These are phyloP conservation scores for Pichiaceae sp. DNA, from an alignment of 1,139 yeast species.

Conservation along the genomic window DNA sequence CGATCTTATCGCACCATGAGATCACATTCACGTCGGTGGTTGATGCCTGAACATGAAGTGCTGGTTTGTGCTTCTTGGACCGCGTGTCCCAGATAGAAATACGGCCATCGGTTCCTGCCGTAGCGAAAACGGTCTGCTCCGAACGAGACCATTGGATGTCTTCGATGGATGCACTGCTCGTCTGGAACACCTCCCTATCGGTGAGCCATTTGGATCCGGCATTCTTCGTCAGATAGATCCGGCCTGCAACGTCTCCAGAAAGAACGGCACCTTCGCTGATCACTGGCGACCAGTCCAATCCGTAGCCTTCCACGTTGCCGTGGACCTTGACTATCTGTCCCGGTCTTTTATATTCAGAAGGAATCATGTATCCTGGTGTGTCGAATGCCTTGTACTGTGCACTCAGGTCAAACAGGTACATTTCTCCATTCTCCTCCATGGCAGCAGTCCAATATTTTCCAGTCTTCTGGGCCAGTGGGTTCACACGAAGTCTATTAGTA, in stretches of 20 bases:
- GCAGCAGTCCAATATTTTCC: conserved; percentile 85
- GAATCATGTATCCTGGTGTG: conserved; percentile 76
- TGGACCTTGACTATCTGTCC: conserved; percentile 77
- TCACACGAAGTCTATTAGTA: conserved; percentile 81
- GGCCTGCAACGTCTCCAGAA: conserved; percentile 85
- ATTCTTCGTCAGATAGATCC: conserved; percentile 70
- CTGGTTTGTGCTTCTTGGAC: conserved; percentile 86
- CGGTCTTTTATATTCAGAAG: conserved; percentile 74
- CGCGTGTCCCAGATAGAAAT: conserved; percentile 96
- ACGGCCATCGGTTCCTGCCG: conserved; percentile 88
- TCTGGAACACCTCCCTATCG: conserved; percentile 70
- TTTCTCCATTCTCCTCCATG: conserved; percentile 89
- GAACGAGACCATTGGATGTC: conserved; percentile 96
- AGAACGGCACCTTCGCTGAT: conserved; percentile 72
- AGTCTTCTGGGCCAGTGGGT: conserved; percentile 68
- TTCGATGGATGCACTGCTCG: conserved; percentile 74
- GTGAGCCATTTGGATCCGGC: conserved; percentile 79
- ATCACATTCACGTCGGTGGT: conserved; percentile 84
- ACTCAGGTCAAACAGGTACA: conserved; percentile 70
- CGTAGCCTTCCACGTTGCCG: conserved; percentile 97
- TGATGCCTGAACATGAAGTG: conserved; percentile 79
- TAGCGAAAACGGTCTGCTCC: conserved; percentile 87
- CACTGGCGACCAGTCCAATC: conserved; percentile 93
- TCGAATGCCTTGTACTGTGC: conserved; percentile 80
- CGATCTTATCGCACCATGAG: conserved; percentile 88